phyloP scores from a whole-genome alignment of 1,284 basidiomycete genomes.

The Bondarzewia mesenterica region DNA sequence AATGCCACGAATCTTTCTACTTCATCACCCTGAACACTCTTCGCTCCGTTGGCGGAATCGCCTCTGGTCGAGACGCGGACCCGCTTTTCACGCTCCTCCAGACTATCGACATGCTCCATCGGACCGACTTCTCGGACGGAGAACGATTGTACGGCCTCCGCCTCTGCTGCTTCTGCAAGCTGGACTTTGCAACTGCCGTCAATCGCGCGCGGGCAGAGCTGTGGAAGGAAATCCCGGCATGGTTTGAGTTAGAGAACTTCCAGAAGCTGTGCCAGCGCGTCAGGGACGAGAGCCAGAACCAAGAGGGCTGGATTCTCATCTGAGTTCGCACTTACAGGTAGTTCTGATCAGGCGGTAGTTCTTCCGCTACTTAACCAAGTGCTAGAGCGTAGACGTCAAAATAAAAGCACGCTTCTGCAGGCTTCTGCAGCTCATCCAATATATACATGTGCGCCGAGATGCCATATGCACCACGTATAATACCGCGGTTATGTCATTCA shows the following conservation, averaged over 20 bases:
- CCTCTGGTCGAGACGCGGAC: constrained; percentile 63
- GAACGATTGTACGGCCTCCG: constrained; percentile 45
- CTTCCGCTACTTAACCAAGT: no score
- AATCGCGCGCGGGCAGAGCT: constrained; percentile 49
- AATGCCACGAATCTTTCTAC: constrained; percentile 63
- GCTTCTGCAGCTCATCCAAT: no score
- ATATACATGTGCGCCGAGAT: no score
- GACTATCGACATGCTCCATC: constrained; percentile 58
- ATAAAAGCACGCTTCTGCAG: no score
- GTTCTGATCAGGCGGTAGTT: neutral
- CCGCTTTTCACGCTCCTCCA: constrained; percentile 60
- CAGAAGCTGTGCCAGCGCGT: constrained; percentile 9
- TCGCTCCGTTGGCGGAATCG: constrained; percentile 60
- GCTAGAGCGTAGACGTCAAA: no score
- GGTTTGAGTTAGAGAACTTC: constrained; percentile 48
- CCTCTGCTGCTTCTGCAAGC: constrained; percentile 55
- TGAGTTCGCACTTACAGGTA: no score
- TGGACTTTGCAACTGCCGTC: constrained; percentile 45
- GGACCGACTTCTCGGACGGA: constrained; percentile 63
- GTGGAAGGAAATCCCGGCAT: constrained; percentile 54
- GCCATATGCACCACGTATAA: no score
- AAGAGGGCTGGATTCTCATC: constrained; percentile 22
- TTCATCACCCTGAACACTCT: constrained; percentile 66
- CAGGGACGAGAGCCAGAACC: constrained; percentile 17
- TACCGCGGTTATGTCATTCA: no score